A percentile compares a stretch with the other conserved stretches of the same genome.
Conservation (phyloP, 2,329 filamentous ascomycete genomes). For the Cytospora piceicola region DNA sequence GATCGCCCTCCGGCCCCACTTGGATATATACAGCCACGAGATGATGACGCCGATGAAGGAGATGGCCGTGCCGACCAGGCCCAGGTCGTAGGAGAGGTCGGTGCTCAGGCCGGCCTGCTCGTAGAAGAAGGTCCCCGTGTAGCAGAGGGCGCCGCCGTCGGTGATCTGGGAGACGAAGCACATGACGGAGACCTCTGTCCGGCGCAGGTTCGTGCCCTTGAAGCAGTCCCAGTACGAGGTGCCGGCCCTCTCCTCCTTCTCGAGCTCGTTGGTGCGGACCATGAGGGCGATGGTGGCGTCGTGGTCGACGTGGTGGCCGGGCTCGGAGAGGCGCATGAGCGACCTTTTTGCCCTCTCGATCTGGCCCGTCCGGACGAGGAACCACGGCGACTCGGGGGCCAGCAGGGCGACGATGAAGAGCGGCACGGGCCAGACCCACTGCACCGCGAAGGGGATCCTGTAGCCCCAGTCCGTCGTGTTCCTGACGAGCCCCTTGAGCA, state of each 20-base stretch:
- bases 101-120: constrained; percentile 47
- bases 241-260: constrained; percentile 46
- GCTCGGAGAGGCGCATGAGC: constrained; percentile 37
- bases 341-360: constrained; percentile 28
- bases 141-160: constrained; percentile 46
- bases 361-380: constrained; percentile 29
- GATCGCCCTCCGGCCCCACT: constrained; percentile 48
- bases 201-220: constrained; percentile 50
- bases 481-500: constrained; percentile 31
- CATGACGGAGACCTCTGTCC: constrained; percentile 51
- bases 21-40: constrained; percentile 49
- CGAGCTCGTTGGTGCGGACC: constrained; percentile 51
- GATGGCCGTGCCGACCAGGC: constrained; percentile 47
- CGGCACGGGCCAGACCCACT: constrained; percentile 32
- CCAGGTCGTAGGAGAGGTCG: constrained; percentile 45
- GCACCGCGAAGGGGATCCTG: constrained; percentile 35
- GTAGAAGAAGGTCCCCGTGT: constrained; percentile 52
- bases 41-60: constrained; percentile 49
- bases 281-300: constrained; percentile 47
- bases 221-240: constrained; percentile 52
- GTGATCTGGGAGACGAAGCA: constrained; percentile 48
- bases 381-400: constrained; percentile 37
- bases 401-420: constrained; percentile 32
- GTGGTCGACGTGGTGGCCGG: constrained; percentile 39
- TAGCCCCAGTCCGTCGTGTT: constrained; percentile 36